Evolutionary conservation across 176 grass and related monocot genomes (phyloP), one percentile per base, ranked within the genome.

Genomic region (Elymus sibiricus): DNA sequence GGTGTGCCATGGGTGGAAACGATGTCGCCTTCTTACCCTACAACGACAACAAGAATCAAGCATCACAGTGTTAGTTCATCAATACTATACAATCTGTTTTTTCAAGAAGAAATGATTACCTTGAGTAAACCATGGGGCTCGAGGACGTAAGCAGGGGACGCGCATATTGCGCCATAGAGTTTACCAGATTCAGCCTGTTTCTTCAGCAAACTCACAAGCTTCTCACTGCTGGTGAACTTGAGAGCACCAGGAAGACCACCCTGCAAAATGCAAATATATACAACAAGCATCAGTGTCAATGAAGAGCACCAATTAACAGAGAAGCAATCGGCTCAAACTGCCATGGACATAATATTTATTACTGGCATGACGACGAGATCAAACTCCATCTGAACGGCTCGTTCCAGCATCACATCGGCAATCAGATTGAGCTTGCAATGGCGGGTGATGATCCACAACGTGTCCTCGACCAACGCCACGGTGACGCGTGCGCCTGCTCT

Each of bases 21-120:
- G 90, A 64, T 4, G 90, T 88, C 19, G 91, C 95, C 71, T 98
- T 98, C 89, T 98, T 98, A 7, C 91, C 91, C 95, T 98, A 24
- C 44, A 62, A 56, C 24, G n/a, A 40, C 2, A 56, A 46, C 19
- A 68, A 1, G 22, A 68, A 29, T 21, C 39, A 1, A 87, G 11
- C 70, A 64, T 39, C 58, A 72, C 56, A 59, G n/a, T n/a, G n/a
- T 90, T 43, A 64, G 63, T 56, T 2, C 11, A 43, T 79, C 42
- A 71, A 64, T 24, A 55, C 3, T 11, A 8, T 2, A 43, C 11
- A 2, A 43, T 11, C 13, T 46, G 4, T 46, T 14, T 46, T 46
- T 3, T 46, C 2, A 44, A 43, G 11, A 13, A 44, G 4, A 14
- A 5, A 13, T 49, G 16, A 5, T 5, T 49, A 98, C 93, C 92